A percentile compares a stretch with the other conserved stretches of the same genome.
phyloP scores from a whole-genome alignment of 768 basidiomycete genomes.

The Termitomyces sp. region DNA sequence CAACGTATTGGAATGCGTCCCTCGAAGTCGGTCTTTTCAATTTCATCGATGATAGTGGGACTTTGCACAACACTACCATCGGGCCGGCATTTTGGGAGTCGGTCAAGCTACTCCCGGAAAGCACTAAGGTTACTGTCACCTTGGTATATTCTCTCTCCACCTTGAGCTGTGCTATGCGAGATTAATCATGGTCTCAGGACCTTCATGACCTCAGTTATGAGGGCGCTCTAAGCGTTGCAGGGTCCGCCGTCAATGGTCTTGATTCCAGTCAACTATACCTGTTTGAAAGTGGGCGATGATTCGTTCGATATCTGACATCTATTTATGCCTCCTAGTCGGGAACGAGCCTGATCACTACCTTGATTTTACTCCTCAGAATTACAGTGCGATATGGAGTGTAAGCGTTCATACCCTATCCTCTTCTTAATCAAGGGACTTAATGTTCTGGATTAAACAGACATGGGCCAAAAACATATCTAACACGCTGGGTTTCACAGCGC shows the following conservation, averaged over 20 bases:
- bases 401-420: conserved; percentile 1
- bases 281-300: conserved; percentile 35
- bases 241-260: conserved; percentile 34
- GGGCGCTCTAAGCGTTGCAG: conserved; percentile 37
- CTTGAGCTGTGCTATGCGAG: background rate
- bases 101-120: conserved; percentile 36
- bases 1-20: conserved; percentile 40
- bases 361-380: conserved; percentile 35
- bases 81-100: conserved; percentile 46
- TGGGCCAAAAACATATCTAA: conserved; percentile 45
- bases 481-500: conserved; percentile 28
- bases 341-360: conserved; percentile 53
- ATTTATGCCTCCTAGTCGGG: conserved; percentile 29
- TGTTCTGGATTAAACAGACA: conserved; percentile 20
- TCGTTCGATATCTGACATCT: background rate
- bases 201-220: conserved; percentile 36
- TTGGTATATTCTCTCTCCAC: conserved; percentile 24
- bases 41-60: conserved; percentile 36
- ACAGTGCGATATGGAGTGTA: conserved; percentile 41
- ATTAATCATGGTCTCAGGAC: conserved; percentile 26
- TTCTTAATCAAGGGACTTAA: background rate
- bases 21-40: conserved; percentile 35
- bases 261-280: conserved; percentile 29
- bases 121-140: conserved; percentile 42
- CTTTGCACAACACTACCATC: conserved; percentile 44